phyloP scores from a whole-genome alignment of 1,284 basidiomycete genomes.

The Rhodotorula sp. region DNA sequence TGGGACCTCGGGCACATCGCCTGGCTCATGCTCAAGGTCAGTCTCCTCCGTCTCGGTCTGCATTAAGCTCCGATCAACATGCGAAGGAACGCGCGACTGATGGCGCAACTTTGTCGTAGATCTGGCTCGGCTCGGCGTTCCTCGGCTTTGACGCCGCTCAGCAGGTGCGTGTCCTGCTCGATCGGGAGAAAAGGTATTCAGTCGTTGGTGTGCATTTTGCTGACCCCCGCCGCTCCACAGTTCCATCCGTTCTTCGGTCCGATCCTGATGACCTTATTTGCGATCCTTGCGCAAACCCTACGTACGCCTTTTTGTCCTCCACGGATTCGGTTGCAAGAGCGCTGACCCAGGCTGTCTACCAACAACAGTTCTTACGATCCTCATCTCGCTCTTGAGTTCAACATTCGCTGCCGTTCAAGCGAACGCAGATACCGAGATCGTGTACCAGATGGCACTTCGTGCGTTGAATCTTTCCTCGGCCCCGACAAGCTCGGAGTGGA shows the following conservation, averaged over 20 bases:
- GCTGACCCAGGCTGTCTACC: background rate
- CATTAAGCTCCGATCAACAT: too few relatives aligned
- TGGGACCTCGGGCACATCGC: constrained; percentile 30
- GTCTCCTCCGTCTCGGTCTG: background rate
- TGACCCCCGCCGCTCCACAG: too few relatives aligned
- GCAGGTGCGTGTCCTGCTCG: too few relatives aligned
- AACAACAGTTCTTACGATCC: constrained; percentile 42
- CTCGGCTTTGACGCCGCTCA: constrained; percentile 45
- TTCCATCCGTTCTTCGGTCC: constrained; percentile 40
- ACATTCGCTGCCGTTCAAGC: constrained; percentile 41
- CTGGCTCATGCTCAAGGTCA: constrained; percentile 44
- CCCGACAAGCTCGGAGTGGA: too few relatives aligned
- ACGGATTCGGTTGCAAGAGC: background rate
- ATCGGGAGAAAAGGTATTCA: too few relatives aligned
- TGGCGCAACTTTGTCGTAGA: background rate
- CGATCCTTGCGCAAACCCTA: constrained; percentile 32
- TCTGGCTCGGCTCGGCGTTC: constrained; percentile 27
- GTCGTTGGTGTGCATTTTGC: too few relatives aligned
- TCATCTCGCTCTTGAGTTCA: constrained; percentile 44
- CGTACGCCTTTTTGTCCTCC: background rate
- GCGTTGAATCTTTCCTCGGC: background rate
- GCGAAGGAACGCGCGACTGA: background rate
- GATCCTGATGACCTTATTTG: constrained; percentile 33
- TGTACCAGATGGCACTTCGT: constrained; percentile 42
- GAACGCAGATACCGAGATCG: constrained; percentile 39